Conservation (phyloP, 75 land plant species). For the Gnetum montanum region DNA sequence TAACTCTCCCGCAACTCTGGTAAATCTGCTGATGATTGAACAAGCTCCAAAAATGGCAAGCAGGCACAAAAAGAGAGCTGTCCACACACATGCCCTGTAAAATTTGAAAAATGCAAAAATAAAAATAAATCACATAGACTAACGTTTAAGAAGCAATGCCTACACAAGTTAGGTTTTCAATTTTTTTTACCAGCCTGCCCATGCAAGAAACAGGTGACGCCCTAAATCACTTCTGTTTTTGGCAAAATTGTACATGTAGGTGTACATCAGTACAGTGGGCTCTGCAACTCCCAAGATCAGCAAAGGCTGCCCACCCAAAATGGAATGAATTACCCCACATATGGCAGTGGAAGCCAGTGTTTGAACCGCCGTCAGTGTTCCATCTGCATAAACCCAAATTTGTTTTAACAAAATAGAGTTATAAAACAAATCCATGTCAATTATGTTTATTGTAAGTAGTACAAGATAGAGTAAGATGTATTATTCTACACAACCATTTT, state of each 20-base stretch:
- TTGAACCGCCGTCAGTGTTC: conserved; percentile 66
- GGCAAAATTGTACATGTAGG: conserved; percentile 66
- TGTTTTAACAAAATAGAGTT: no score
- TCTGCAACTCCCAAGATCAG: conserved; percentile 86
- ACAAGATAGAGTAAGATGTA: no score
- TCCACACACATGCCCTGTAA: conserved; percentile 88
- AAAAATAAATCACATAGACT: background rate
- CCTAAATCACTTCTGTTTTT: conserved; percentile 46
- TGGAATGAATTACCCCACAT: conserved; percentile 74
- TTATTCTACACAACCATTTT: no score
- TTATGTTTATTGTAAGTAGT: no score
- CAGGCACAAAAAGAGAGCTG: conserved; percentile 51
- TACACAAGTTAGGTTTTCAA: background rate
- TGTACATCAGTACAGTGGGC: conserved; percentile 86
- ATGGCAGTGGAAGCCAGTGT: conserved; percentile 76
- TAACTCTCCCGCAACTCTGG: conserved; percentile 83
- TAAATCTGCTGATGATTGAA: conserved; percentile 66
- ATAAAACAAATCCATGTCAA: no score
- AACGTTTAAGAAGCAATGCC: background rate
- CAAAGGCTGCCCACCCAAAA: conserved; percentile 84
- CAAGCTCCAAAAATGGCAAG: conserved; percentile 74
- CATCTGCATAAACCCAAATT: conserved; percentile 40
- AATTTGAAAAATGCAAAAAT: no score
- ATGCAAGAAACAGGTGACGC: conserved; percentile 44
- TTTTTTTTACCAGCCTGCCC: conserved; percentile 65